Conservation (phyloP, 345 rosid species). For the Corchorus capsularis region DNA sequence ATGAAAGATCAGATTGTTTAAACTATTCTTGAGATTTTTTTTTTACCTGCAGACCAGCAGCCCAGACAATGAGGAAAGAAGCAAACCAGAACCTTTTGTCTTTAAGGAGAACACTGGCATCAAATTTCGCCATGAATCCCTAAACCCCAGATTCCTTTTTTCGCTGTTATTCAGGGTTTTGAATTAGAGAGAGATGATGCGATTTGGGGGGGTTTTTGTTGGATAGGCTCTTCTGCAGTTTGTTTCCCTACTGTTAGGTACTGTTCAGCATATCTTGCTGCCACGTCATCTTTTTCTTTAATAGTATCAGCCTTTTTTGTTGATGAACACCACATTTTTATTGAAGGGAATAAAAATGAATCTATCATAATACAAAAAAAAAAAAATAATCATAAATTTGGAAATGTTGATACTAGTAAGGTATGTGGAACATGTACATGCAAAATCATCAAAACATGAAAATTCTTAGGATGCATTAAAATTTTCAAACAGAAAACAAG, state of each 20-base stretch:
- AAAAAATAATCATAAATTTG: too few relatives aligned
- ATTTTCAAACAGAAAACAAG: background rate
- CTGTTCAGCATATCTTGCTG: background rate
- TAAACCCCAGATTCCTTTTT: conserved; percentile 4
- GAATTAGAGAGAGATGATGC: background rate
- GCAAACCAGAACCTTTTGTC: conserved; percentile 90
- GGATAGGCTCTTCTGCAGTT: background rate
- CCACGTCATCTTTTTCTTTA: background rate
- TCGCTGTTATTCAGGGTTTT: background rate
- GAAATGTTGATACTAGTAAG: too few relatives aligned
- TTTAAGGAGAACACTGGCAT: conserved; percentile 60
- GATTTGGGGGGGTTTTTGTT: background rate
- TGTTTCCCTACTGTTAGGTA: background rate
- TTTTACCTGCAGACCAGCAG: conserved; percentile 84
- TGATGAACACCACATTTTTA: too few relatives aligned
- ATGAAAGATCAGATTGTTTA: background rate
- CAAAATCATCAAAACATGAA: too few relatives aligned
- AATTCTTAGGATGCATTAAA: too few relatives aligned
- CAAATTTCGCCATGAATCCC: conserved; percentile 53
- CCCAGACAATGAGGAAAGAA: conserved; percentile 78
- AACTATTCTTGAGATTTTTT: background rate
- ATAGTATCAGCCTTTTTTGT: too few relatives aligned
- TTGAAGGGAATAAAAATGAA: too few relatives aligned
- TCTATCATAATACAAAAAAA: too few relatives aligned
- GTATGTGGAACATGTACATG: too few relatives aligned